Evolutionary conservation across 495 filamentous ascomycete genomes (phyloP), one percentile per base, ranked within the genome.

Genomic region (Penicillium cataractarum): DNA sequence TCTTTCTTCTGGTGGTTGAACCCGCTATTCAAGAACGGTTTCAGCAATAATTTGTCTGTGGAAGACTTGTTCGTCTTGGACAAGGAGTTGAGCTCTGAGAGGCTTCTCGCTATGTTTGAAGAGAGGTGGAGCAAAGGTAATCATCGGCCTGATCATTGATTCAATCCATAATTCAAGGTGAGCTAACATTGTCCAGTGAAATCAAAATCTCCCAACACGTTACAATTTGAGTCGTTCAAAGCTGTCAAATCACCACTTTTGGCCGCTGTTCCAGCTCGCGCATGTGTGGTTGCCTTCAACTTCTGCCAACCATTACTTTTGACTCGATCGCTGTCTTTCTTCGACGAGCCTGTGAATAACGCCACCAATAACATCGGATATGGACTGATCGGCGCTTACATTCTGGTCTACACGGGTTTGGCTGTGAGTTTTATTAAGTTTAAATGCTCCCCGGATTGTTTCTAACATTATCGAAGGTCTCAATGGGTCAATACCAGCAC

Each of bases 281-380:
- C 82, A 2, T 82, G 74, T 37, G 77, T 86, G 3, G 85, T 83
- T 22, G 87, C 76, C 0, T 86, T 90, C 69, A 83, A 76, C 55
- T 84, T 88, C 61, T 83, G 81, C 42, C 88, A 90, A 66, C 88
- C 89, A 4, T 79, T 91, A 48, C 77, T 91, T 22, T 78, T 91
- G 15, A 77, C 84, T 49, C 74, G 80, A 12, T 79, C 84, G 0
- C 67, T 88, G 6, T 67, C 64, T 7, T 82, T 84, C 50, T 80
- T 83, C 5, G 58, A 76, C 8, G 66, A 81, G 55, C 76, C 81
- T 5, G 73, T 70, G 0, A 79, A 73, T 24, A 40, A 64, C 8
- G 66, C 60, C 54, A 74, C 75, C 6, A 78, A 68, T 15, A 84
- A 88, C 60, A 61, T 80, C 27, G 85, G 87, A 4, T 87, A 89